A percentile compares a stretch with the other conserved stretches of the same genome.
phyloP scores from a whole-genome alignment of 1,139 yeast species.

The Suhomyces kunorum region DNA sequence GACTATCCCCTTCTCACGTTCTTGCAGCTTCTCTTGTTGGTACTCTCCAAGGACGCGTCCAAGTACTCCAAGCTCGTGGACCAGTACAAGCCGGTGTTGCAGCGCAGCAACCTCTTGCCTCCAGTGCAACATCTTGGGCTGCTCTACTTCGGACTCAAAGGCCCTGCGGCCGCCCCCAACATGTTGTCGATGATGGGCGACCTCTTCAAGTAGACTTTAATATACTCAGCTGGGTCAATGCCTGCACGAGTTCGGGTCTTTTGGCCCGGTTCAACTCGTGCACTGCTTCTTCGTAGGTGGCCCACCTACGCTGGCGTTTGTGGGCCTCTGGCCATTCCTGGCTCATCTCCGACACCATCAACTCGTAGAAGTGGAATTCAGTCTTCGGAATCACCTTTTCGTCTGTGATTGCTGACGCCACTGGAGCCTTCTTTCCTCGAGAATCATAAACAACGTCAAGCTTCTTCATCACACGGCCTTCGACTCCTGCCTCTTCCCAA shows the following conservation, averaged over 20 bases:
- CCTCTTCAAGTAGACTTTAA: conserved; percentile 45
- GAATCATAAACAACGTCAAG: conserved; percentile 71
- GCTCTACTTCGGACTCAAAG: conserved; percentile 36
- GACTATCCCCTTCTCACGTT: conserved; percentile 55
- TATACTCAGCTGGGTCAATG: conserved; percentile 57
- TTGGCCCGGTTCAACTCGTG: conserved; percentile 59
- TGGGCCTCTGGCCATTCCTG: conserved; percentile 73
- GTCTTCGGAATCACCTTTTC: conserved; percentile 55
- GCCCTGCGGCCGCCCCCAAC: conserved; percentile 36
- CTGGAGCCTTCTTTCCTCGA: conserved; percentile 64
- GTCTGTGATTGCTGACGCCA: conserved; percentile 40
- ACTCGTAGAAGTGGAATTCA: conserved; percentile 83
- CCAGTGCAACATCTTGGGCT: conserved; percentile 54
- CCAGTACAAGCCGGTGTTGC: conserved; percentile 36
- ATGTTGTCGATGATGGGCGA: conserved; percentile 87
- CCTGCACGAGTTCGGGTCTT: conserved; percentile 69
- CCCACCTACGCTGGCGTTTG: conserved; percentile 71
- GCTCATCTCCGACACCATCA: conserved; percentile 58
- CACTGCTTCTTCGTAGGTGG: conserved; percentile 69
- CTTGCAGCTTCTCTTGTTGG: conserved; percentile 63
- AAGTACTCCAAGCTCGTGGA: conserved; percentile 56
- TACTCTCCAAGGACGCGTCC: conserved; percentile 55
- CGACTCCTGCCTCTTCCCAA: conserved; percentile 97
- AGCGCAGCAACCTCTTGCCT: conserved; percentile 32
- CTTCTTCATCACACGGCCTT: conserved; percentile 55